A percentile compares a stretch with the other conserved stretches of the same genome.
These are phyloP conservation scores for Botryotinia convoluta DNA, from an alignment of 2,329 filamentous ascomycete species.

Conservation along the genomic window DNA sequence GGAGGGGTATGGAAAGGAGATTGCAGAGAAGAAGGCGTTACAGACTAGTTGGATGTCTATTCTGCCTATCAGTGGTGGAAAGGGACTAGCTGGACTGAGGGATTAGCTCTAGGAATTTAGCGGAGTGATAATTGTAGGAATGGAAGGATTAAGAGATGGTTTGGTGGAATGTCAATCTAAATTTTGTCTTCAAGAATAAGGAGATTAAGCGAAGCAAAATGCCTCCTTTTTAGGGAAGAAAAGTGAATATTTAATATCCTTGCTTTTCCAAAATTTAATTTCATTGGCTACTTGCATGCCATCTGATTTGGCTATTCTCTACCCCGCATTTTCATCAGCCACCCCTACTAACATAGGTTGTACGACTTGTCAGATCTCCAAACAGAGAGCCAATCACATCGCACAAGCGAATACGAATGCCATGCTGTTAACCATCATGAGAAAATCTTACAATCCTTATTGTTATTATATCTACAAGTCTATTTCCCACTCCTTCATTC, in stretches of 20 bases:
- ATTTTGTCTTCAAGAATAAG: not conserved
- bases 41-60: conserved; percentile 21
- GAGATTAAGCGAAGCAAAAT: not conserved
- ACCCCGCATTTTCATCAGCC: not conserved
- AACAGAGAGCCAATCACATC: not conserved
- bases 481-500: not conserved
- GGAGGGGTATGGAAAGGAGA: conserved; percentile 34
- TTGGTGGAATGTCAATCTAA: not conserved
- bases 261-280: not conserved
- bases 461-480: not conserved
- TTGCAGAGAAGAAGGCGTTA: conserved; percentile 32
- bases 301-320: not conserved
- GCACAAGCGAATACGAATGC: not conserved
- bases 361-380: not conserved
- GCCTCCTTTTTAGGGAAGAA: not conserved
- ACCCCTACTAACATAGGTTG: not conserved
- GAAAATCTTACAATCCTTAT: not conserved
- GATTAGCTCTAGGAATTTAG: not conserved
- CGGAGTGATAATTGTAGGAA: not conserved
- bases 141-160: not conserved
- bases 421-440: not conserved
- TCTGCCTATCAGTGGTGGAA: not conserved
- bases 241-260: not conserved
- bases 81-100: not conserved
- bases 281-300: not conserved